Conservation (phyloP, 1,284 basidiomycete genomes). For the Rhodotorula sp. region DNA sequence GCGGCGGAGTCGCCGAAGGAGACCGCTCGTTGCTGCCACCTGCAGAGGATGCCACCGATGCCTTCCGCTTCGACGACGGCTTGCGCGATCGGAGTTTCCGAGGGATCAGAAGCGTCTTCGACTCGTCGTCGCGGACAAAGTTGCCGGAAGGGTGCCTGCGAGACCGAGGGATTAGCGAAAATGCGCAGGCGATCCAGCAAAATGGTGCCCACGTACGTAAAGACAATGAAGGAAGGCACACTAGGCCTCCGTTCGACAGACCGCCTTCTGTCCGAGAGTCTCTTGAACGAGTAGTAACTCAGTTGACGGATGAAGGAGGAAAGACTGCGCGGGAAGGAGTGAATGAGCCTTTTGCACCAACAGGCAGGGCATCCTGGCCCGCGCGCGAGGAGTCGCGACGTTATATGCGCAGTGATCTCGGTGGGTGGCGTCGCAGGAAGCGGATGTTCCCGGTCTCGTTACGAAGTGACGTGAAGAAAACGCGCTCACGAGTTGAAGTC, state of each 20-base stretch:
- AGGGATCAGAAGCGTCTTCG: slow-evolving; percentile 12
- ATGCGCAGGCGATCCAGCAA: background rate
- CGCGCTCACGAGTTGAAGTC: slow-evolving; percentile 25
- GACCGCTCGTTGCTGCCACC: background rate
- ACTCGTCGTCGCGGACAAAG: slow-evolving; percentile 20
- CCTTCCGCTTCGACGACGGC: slow-evolving; percentile 6
- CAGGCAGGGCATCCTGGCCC: background rate
- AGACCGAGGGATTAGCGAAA: background rate
- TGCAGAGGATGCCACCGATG: slow-evolving; percentile 1
- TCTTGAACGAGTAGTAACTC: slow-evolving; percentile 32
- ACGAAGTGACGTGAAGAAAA: too few relatives aligned
- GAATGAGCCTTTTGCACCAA: background rate
- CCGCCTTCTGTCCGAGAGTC: slow-evolving; percentile 22
- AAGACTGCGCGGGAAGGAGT: slow-evolving; percentile 5
- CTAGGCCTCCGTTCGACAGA: slow-evolving; percentile 20
- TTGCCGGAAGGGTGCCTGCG: slow-evolving; percentile 25
- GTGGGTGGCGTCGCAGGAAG: background rate
- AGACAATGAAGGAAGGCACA: slow-evolving; percentile 20
- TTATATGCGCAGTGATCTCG: background rate
- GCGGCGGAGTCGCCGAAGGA: slow-evolving; percentile 2
- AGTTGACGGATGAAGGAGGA: slow-evolving; percentile 32
- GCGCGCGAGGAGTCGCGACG: background rate
- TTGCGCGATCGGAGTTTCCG: slow-evolving; percentile 24
- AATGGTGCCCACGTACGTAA: slow-evolving; percentile 8
- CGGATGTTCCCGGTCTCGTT: too few relatives aligned